Evolutionary conservation across 352 stramenopile genomes (phyloP), one percentile per base, ranked within the genome.

Genomic region (Plasmopara viticola): DNA sequence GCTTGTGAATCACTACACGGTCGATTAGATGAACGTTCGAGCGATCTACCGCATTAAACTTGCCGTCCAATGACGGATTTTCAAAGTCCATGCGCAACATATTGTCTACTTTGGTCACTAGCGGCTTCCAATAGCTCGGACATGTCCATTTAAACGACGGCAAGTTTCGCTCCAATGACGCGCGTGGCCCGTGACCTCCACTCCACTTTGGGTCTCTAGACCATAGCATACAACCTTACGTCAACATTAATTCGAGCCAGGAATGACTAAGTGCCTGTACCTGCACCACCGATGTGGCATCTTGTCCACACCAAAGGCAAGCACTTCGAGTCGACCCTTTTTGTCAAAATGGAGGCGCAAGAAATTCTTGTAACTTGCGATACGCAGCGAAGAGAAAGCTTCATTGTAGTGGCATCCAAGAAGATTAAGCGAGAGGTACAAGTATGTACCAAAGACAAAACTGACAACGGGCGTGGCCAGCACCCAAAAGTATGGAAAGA

Each of bases 361-460:
- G 44, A 95, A 92, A 62, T 91, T 92, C 64, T 95, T 95, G 78
- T 90, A 95, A 55, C 84, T 93, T 17, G 81, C 75, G 44, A 93
- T 90, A 31, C 83, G 84, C 47, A 95, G 67, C 25, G 86, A 82
- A 20, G 81, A 92, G 42, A 94, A 95, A 9, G 86, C 84, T 50
- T 95, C 86, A 61, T 95, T 94, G 74, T 93, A 95, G 67, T 95
- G 86, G 46, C 78, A 78, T 13, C 73, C 70, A 46, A 94, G 88
- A 10, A 91, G 68, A 49, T 93, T 94, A 61, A 95, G 70, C 43
- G 82, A 70, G 42, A 93, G 56, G 60, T 93, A 95, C 17, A 95
- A 57, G 58, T 95, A 95, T 35, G 73, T 60, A 39, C 84, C 84
- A 44, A 95, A 89, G 42, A 95, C 78, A 44, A 86, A 80, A 42